Percentiles rank a stretch among this genome's conserved stretches.
phyloP scores from a whole-genome alignment of 106 monocot species.

The Alisma plantagoaquatica region DNA sequence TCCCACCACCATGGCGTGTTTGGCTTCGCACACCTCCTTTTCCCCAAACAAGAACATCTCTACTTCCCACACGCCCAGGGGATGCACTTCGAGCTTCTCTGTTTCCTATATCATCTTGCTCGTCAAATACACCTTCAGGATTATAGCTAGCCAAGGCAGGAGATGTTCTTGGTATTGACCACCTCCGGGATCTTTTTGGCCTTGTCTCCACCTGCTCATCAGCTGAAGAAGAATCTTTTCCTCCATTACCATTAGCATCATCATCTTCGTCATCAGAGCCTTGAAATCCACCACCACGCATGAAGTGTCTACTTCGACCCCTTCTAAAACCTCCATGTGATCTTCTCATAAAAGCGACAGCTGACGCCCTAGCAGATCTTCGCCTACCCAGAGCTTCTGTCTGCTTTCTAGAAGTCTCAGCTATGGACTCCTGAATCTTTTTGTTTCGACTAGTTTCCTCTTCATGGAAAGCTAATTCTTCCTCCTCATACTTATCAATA shows the following conservation, averaged over 20 bases:
- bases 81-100: constrained; percentile 33
- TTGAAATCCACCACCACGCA: constrained; percentile 16
- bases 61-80: constrained; percentile 43
- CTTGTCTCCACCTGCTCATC: constrained; percentile 69
- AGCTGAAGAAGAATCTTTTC: constrained; percentile 61
- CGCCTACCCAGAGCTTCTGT: constrained; percentile 79
- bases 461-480: constrained; percentile 88
- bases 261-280: constrained; percentile 74
- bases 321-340: constrained; percentile 36
- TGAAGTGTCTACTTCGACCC: constrained; percentile 32
- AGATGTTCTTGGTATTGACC: constrained; percentile 38
- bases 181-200: constrained; percentile 52
- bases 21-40: constrained; percentile 88
- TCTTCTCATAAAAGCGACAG: constrained; percentile 33
- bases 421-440: constrained; percentile 91
- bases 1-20: constrained; percentile 63
- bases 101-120: constrained; percentile 26
- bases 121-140: constrained; percentile 20
- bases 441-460: constrained; percentile 73
- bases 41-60: constrained; percentile 83
- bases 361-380: constrained; percentile 25
- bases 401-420: constrained; percentile 70
- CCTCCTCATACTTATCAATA: constrained; percentile 96
- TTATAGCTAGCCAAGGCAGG: constrained; percentile 54
- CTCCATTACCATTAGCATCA: constrained; percentile 41